Base-by-base conservation (phyloP, 495 filamentous ascomycete genomes). In the Elaphomyces granulatus region DNA sequence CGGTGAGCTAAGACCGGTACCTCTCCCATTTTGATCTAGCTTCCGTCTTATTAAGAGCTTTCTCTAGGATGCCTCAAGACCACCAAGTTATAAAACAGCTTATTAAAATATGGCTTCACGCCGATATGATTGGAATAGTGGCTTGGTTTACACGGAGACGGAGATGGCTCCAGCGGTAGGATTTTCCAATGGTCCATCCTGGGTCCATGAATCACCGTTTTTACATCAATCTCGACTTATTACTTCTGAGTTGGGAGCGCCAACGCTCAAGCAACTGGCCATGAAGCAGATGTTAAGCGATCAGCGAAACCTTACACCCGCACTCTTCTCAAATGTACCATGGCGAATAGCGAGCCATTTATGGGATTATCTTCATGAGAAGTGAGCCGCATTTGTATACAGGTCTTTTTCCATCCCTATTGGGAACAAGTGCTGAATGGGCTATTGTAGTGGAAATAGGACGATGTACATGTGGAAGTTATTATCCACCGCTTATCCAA, bases 401-500 rank as follows among this genome's bases (percentile, higher is more conserved):
- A n/a, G n/a, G n/a, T n/a, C n/a, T n/a, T n/a, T n/a, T n/a, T n/a
- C n/a, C n/a, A n/a, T n/a, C n/a, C n/a, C n/a, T n/a, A n/a, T n/a
- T n/a, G n/a, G n/a, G n/a, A n/a, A n/a, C n/a, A n/a, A n/a, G n/a
- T n/a, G n/a, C n/a, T n/a, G n/a, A n/a, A n/a, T n/a, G n/a, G n/a
- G n/a, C n/a, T n/a, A 20, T 26, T 31, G 8, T 20, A 67, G 64
- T 36, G 46, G 52, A 4, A 66, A 64, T 21, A 47, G 49, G 30
- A 65, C 62, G 12, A 18, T 61, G 9, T 42, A 61, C 17, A 59
- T 61, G 56, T 68, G 64, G 64, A 66, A 59, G 32, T 44, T 68
- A n/a, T 50, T 66, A 31, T 45, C 52, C 7, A 55, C 43, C 8
- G 43, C 36, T 9, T 65, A 66, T 40, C 58, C 61, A 3, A n/a